Evolutionary conservation across 345 rosid species (phyloP).

Genomic region (Rhodamnia argentea): DNA sequence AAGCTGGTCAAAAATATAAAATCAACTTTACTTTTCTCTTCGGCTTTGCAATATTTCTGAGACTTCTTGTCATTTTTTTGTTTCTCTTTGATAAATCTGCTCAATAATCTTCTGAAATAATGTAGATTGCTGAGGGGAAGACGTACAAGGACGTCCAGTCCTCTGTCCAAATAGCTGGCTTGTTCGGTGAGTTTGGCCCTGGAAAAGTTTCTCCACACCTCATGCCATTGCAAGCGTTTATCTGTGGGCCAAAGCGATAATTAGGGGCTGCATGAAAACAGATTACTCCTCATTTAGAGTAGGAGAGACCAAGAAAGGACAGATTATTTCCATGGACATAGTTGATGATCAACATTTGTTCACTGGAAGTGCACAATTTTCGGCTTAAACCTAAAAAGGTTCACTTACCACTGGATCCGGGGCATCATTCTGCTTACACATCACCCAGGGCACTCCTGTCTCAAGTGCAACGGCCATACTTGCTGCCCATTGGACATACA

Average conservation of each 20-base stretch:
- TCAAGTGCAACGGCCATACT: constrained; percentile 60
- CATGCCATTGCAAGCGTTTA: constrained; percentile 84
- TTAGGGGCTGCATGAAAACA: neutral
- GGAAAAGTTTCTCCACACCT: constrained; percentile 70
- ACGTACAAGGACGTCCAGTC: constrained; percentile 87
- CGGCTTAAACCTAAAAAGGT: neutral
- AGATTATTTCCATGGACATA: neutral
- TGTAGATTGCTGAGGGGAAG: neutral
- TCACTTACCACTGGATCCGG: constrained; percentile 76
- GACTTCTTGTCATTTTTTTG: neutral
- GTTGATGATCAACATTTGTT: neutral
- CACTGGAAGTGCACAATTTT: neutral
- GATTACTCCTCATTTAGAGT: neutral
- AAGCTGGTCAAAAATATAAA: neutral
- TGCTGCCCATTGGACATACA: constrained; percentile 71
- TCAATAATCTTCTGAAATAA: neutral
- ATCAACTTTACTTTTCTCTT: neutral
- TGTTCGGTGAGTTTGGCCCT: constrained; percentile 77
- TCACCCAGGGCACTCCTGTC: constrained; percentile 94
- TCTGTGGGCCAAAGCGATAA: constrained; percentile 21
- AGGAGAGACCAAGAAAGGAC: neutral
- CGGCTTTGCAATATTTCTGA: neutral
- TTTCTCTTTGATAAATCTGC: neutral
- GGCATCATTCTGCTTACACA: constrained; percentile 89
- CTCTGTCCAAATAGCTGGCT: constrained; percentile 86